Conservation (phyloP, 352 stramenopile genomes). For the Phytophthora aleatoria region DNA sequence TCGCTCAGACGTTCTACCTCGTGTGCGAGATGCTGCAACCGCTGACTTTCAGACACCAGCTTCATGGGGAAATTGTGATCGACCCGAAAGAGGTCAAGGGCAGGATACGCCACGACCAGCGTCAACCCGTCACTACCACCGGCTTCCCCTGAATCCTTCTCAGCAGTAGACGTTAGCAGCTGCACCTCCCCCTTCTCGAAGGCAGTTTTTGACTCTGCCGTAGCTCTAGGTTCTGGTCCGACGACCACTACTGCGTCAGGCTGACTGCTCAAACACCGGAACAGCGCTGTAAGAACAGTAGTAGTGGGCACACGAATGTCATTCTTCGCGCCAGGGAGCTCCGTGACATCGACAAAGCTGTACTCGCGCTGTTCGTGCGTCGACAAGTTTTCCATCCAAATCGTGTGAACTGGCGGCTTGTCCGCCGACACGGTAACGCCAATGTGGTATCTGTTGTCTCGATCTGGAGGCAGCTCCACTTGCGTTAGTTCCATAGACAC, state of each 20-base stretch:
- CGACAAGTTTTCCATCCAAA: constrained; percentile 38
- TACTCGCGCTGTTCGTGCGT: constrained; percentile 35
- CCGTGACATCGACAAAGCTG: constrained; percentile 32
- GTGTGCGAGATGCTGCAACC: constrained; percentile 15
- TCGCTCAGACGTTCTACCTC: constrained; percentile 21
- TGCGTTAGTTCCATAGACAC: constrained; percentile 37
- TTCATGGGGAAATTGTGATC: constrained; percentile 43
- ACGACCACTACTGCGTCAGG: constrained; percentile 20
- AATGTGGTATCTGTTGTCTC: constrained; percentile 35
- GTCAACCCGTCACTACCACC: constrained; percentile 14
- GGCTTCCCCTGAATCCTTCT: constrained; percentile 14
- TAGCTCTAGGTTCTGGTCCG: constrained; percentile 21
- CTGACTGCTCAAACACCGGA: constrained; percentile 33
- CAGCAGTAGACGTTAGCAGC: constrained; percentile 28
- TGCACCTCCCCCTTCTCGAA: constrained; percentile 41
- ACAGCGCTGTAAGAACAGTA: constrained; percentile 40
- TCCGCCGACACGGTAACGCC: constrained; percentile 23
- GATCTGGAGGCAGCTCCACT: constrained; percentile 35
- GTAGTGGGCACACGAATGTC: constrained; percentile 22
- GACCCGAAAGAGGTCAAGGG: constrained; percentile 42
- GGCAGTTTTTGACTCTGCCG: constrained; percentile 25
- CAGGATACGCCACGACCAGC: constrained; percentile 42
- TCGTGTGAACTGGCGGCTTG: constrained; percentile 30
- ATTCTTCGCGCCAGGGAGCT: constrained; percentile 26
- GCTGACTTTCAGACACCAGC: constrained; percentile 19